Evolutionary conservation across 805 yeast genomes (phyloP), one percentile per base, ranked within the genome.

Genomic region (Nakazawaea wyomingensis): DNA sequence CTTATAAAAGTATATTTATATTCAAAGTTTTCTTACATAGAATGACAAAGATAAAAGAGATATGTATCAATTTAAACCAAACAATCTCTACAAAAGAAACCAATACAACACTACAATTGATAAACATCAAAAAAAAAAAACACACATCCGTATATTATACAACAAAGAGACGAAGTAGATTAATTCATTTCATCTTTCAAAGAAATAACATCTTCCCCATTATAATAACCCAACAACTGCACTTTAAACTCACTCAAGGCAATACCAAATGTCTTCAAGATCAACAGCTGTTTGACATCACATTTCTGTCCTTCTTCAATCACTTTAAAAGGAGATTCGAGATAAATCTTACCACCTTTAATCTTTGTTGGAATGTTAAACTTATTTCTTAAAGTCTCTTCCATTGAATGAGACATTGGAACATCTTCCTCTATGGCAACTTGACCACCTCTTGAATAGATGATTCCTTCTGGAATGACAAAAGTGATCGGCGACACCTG

Each of bases 381-480:
- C 60, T 85, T 85, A 64, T 80, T 85, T 72, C 99, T 84, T 57
- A 93, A 65, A 32, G 96, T 87, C 56, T 89, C 87, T 65, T 93
- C 99, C 67, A 95, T 74, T 5, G 98, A 88, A 61, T 93, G 99
- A 10, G 95, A 83, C 85, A 93, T 82, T 54, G 97, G 96, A 17
- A 93, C 89, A 63, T 93, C 99, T 51, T 93, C 98, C 59, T 89
- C 97, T 19, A 61, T 66, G 24, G 96, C 74, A 40, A 90, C 69
- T 65, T 87, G 95, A 18, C 99, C 99, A 55, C 96, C 99, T 61
- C 96, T 82, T 17, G 98, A 86, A 63, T 88, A 90, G 7, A 93
- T 82, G 41, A 88, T 74, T 37, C 99, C 99, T 47, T 73, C 88
- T 22, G 99, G 98, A 44, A 93, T 74, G 4, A 78, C 74, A 65